Conservation (phyloP, 1,284 basidiomycete genomes). For the Wolfiporia cocos region DNA sequence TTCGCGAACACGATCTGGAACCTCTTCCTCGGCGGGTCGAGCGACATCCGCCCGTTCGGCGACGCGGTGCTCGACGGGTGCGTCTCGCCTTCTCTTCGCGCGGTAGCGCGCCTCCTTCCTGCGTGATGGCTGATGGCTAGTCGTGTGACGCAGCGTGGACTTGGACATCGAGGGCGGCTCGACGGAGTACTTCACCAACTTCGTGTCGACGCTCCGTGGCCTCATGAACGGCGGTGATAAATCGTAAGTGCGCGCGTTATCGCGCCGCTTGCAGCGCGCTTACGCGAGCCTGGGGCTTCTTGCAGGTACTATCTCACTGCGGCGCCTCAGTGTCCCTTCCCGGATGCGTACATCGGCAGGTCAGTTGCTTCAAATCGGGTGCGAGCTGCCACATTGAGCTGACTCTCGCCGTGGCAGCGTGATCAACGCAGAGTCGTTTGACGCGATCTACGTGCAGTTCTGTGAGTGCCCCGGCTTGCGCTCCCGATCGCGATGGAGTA, state of each 20-base stretch:
- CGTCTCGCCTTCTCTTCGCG: too few species aligned
- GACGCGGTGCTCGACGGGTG: slow-evolving; percentile 60
- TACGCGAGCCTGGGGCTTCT: too few species aligned
- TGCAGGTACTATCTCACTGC: slow-evolving; percentile 54
- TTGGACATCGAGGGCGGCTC: slow-evolving; percentile 62
- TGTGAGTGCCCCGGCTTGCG: slow-evolving; percentile 28
- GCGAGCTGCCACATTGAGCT: background rate
- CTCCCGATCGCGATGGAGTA: too few species aligned
- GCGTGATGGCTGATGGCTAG: too few species aligned
- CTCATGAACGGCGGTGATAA: slow-evolving; percentile 45
- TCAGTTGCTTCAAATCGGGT: slow-evolving; percentile 5
- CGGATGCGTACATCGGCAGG: slow-evolving; percentile 49
- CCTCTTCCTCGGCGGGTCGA: slow-evolving; percentile 55
- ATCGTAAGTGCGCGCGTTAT: slow-evolving; percentile 34
- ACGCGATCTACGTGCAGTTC: slow-evolving; percentile 61
- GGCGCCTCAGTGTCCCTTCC: slow-evolving; percentile 65
- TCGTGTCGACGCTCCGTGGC: slow-evolving; percentile 45
- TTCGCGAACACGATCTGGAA: slow-evolving; percentile 63
- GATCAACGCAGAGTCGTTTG: slow-evolving; percentile 49
- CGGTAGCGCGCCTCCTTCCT: too few species aligned
- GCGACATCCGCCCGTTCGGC: slow-evolving; percentile 54
- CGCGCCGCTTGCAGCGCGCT: too few species aligned
- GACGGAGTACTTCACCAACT: slow-evolving; percentile 41
- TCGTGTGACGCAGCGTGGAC: slow-evolving; percentile 38
- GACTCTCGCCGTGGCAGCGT: slow-evolving; percentile 22